phyloP scores from a whole-genome alignment of 139 green algal species.

The Chlorella sp. region DNA sequence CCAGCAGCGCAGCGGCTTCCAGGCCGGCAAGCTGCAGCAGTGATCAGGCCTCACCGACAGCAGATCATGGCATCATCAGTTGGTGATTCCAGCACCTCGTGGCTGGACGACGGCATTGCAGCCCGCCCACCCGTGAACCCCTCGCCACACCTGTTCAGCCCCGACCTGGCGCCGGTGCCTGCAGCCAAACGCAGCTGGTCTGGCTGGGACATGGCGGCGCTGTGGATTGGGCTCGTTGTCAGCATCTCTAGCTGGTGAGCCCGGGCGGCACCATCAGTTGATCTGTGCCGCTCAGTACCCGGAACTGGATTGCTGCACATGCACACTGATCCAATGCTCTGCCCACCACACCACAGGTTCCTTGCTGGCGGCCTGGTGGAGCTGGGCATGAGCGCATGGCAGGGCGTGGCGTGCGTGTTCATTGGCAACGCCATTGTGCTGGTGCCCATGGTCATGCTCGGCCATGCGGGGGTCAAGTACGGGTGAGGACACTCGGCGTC shows the following conservation, averaged over 20 bases:
- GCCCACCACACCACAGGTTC: neutral
- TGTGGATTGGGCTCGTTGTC: neutral
- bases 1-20: neutral
- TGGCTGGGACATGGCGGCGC: slow-evolving; percentile 10
- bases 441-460: neutral
- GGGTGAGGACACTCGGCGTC: no score
- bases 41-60: neutral
- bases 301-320: no score
- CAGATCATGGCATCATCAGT: neutral
- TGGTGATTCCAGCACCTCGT: neutral
- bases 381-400: slow-evolving; percentile 4
- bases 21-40: neutral
- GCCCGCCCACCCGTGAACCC: neutral
- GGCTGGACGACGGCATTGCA: neutral
- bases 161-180: neutral
- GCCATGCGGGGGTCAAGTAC: slow-evolving; percentile 14
- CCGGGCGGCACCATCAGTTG: no score
- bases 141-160: neutral
- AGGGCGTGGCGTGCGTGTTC: slow-evolving; percentile 2
- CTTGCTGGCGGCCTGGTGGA: slow-evolving; percentile 16
- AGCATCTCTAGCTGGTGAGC: neutral
- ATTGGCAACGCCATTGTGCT: slow-evolving; percentile 1
- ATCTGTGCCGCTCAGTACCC: no score
- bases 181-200: neutral
- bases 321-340: no score